Percentiles rank a stretch among this genome's conserved stretches.
Conservation (phyloP, 352 stramenopile genomes). For the Phytophthora macrochlamydospora region DNA sequence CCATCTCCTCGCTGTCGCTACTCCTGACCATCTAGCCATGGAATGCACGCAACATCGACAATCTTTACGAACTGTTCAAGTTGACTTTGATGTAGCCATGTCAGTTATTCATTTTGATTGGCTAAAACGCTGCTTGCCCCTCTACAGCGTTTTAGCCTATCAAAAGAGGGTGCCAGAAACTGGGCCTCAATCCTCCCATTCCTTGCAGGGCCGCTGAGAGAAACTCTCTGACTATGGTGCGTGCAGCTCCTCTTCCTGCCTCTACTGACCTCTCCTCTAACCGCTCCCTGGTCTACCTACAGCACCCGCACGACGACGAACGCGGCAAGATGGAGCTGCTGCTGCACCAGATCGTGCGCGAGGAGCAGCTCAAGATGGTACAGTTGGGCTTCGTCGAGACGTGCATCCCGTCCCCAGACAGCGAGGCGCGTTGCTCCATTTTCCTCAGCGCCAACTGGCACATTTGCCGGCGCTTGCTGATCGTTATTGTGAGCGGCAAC, state of each 20-base stretch:
- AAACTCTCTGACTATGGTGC: too few species aligned
- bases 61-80: too few species aligned
- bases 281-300: neutral
- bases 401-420: conserved; percentile 75
- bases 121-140: too few species aligned
- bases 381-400: conserved; percentile 85
- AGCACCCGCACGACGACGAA: conserved; percentile 42
- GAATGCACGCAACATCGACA: conserved; percentile 32
- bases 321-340: conserved; percentile 78
- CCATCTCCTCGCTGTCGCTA: too few species aligned
- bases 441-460: conserved; percentile 88
- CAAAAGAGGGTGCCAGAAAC: too few species aligned
- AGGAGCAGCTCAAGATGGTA: conserved; percentile 88
- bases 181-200: neutral
- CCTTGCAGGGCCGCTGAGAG: neutral
- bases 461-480: conserved; percentile 71
- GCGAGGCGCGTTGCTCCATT: conserved; percentile 69
- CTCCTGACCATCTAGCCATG: too few species aligned
- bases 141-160: too few species aligned
- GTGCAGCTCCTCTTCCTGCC: too few species aligned
- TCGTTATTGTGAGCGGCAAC: conserved; percentile 84
- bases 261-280: neutral
- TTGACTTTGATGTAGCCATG: too few species aligned
- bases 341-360: conserved; percentile 84
- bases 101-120: too few species aligned